These are phyloP conservation scores for Tarenaya hassleriana DNA, from an alignment of 345 rosid species.

Conservation along the genomic window DNA sequence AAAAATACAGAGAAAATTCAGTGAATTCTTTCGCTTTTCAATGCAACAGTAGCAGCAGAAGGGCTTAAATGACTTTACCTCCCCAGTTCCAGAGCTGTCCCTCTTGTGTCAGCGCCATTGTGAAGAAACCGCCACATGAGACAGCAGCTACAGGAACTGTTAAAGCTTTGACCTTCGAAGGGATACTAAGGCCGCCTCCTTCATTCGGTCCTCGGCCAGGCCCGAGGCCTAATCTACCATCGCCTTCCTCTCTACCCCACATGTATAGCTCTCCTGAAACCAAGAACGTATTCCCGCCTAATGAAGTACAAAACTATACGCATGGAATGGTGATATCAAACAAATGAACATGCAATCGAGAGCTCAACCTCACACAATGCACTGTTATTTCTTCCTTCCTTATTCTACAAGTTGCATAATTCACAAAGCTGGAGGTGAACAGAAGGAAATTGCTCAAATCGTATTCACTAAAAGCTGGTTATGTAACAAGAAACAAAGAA, in stretches of 20 bases:
- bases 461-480: not conserved
- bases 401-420: not conserved
- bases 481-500: constrained; percentile 7
- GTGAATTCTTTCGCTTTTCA: not conserved
- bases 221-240: constrained; percentile 92
- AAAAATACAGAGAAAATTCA: constrained; percentile 9
- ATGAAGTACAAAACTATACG: not conserved
- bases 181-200: constrained; percentile 87
- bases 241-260: constrained; percentile 97
- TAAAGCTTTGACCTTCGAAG: constrained; percentile 66
- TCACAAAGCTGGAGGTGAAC: not conserved
- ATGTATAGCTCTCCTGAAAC: constrained; percentile 66
- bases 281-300: constrained; percentile 8
- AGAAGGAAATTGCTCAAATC: not conserved
- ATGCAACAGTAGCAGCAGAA: constrained; percentile 4
- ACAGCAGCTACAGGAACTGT: constrained; percentile 62
- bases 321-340: constrained; percentile 3
- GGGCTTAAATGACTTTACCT: constrained; percentile 31
- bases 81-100: constrained; percentile 98
- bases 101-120: constrained; percentile 59
- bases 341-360: not conserved
- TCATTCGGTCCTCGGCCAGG: constrained; percentile 87
- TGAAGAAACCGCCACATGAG: constrained; percentile 91
- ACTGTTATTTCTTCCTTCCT: too few species aligned
- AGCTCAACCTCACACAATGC: too few species aligned